Conservation (phyloP, 805 yeast genomes). For the Kodamaea lidongshanica region DNA sequence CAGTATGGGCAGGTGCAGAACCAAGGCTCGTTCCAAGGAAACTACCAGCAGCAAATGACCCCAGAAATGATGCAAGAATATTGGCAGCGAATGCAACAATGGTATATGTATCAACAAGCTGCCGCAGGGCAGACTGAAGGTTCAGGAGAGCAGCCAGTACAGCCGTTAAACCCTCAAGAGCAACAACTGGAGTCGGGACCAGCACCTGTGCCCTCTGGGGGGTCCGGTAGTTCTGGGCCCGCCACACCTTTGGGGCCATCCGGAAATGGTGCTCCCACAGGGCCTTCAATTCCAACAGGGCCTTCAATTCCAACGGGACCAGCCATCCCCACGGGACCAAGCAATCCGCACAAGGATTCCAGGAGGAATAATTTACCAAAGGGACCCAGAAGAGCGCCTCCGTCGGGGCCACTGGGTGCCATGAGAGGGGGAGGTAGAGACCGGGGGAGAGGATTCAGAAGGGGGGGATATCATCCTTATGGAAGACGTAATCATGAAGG, state of each 20-base stretch:
- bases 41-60: slow-evolving; percentile 24
- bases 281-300: slow-evolving; percentile 25
- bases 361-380: slow-evolving; percentile 40
- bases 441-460: slow-evolving; percentile 20
- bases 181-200: slow-evolving; percentile 20
- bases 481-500: slow-evolving; percentile 36
- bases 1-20: slow-evolving; percentile 22
- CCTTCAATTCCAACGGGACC: slow-evolving; percentile 17
- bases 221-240: too few species aligned
- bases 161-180: slow-evolving; percentile 39
- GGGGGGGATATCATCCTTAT: slow-evolving; percentile 40
- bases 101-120: slow-evolving; percentile 54
- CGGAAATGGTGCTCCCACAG: neutral
- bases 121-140: slow-evolving; percentile 15
- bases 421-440: slow-evolving; percentile 30
- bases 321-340: slow-evolving; percentile 14
- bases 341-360: slow-evolving; percentile 18
- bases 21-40: slow-evolving; percentile 9
- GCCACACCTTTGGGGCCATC: neutral
- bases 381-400: slow-evolving; percentile 45
- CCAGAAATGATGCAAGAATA: slow-evolving; percentile 61
- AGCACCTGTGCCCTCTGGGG: too few species aligned
- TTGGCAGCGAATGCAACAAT: slow-evolving; percentile 58
- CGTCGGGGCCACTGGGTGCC: slow-evolving; percentile 30
- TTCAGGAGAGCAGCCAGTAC: slow-evolving; percentile 26